Evolutionary conservation across 1,284 basidiomycete species (phyloP).

Genomic region (Ustilago curta): DNA sequence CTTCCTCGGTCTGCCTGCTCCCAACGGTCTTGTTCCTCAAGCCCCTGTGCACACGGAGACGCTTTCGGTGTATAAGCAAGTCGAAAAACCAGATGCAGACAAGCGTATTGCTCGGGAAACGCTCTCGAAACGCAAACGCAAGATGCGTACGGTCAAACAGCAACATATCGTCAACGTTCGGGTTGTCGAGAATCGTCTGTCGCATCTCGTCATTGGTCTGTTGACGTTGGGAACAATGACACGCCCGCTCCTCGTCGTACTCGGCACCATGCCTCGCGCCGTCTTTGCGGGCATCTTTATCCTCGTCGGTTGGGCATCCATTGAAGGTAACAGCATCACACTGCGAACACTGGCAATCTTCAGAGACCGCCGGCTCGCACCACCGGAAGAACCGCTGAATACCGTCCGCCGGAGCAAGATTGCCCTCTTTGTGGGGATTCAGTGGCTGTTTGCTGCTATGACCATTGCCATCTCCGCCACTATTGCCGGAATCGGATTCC

Average conservation of each 20-base stretch:
- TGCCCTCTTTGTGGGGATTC: constrained; percentile 81
- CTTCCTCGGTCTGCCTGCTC: constrained; percentile 88
- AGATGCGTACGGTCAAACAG: constrained; percentile 42
- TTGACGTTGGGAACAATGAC: constrained; percentile 69
- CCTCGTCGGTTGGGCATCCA: constrained; percentile 72
- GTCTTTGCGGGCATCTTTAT: constrained; percentile 68
- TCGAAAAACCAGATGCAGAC: constrained; percentile 44
- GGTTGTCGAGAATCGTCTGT: constrained; percentile 65
- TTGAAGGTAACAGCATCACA: constrained; percentile 86
- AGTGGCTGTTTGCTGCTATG: constrained; percentile 86
- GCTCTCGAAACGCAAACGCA: constrained; percentile 68
- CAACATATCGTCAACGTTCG: constrained; percentile 59
- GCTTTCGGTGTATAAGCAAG: constrained; percentile 79
- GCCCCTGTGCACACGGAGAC: constrained; percentile 93
- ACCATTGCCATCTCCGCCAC: constrained; percentile 94
- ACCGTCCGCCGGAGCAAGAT: constrained; percentile 82
- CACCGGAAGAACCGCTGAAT: constrained; percentile 73
- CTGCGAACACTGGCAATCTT: constrained; percentile 84
- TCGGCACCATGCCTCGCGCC: constrained; percentile 65
- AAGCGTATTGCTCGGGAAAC: constrained; percentile 70
- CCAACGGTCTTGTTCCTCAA: constrained; percentile 91
- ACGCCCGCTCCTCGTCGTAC: constrained; percentile 64
- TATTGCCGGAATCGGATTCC: constrained; percentile 82
- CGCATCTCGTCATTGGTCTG: constrained; percentile 66
- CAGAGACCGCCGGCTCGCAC: constrained; percentile 73